These are phyloP conservation scores for Carex kokanica DNA, from an alignment of 176 grass and related monocot genomes.

Conservation along the genomic window DNA sequence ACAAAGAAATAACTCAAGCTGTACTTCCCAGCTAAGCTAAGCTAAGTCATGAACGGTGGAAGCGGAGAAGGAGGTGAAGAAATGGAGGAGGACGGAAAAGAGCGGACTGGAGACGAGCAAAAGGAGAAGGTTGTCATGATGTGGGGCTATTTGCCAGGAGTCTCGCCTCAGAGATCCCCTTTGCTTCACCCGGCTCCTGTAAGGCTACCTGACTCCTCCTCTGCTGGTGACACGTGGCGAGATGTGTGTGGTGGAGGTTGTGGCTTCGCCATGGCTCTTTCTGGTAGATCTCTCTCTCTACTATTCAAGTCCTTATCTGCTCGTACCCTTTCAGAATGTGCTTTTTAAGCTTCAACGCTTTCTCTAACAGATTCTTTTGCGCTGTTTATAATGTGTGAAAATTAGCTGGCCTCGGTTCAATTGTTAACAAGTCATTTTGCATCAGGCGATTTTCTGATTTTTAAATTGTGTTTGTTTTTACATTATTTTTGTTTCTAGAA, in stretches of 20 bases:
- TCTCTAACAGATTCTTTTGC: background rate
- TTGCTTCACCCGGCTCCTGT: constrained; percentile 71
- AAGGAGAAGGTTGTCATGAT: constrained; percentile 79
- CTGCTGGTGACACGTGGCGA: constrained; percentile 61
- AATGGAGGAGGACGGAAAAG: constrained; percentile 46
- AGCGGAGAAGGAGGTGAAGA: constrained; percentile 29
- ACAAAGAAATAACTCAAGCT: background rate
- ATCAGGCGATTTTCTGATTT: background rate
- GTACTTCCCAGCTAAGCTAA: background rate
- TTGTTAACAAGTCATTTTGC: background rate
- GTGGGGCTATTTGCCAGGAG: constrained; percentile 97
- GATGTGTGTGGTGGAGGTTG: constrained; percentile 93
- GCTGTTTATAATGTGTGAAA: constrained; percentile 7
- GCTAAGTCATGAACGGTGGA: constrained; percentile 67
- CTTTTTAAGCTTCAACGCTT: background rate
- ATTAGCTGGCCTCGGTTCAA: background rate
- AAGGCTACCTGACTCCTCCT: constrained; percentile 42
- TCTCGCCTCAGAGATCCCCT: constrained; percentile 89
- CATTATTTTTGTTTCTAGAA: background rate
- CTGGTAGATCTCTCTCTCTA: constrained; percentile 47
- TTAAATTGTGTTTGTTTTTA: background rate
- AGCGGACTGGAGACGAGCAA: constrained; percentile 16
- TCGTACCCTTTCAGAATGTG: background rate
- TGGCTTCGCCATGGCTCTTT: constrained; percentile 94
- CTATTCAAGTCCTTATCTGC: constrained; percentile 21